These are phyloP conservation scores for Saraca asoca DNA, from an alignment of 331 rosid species.

Conservation along the genomic window DNA sequence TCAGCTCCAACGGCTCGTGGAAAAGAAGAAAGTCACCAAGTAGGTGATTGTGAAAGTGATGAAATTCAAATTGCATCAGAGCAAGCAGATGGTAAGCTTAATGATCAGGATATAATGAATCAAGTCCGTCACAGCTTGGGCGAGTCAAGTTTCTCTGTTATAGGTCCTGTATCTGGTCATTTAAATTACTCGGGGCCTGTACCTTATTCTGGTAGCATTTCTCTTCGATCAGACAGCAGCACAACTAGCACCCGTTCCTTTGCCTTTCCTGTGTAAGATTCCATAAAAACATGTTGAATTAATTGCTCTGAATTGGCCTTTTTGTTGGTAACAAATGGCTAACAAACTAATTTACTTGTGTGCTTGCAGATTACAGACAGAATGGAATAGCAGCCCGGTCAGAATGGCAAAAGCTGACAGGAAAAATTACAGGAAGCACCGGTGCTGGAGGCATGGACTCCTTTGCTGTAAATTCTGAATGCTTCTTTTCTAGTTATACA, in stretches of 20 bases:
- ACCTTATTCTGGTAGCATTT: constrained; percentile 84
- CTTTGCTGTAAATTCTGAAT: constrained; percentile 88
- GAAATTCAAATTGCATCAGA: constrained; percentile 9
- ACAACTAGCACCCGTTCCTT: constrained; percentile 93
- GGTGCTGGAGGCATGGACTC: constrained; percentile 68
- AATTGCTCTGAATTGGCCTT: background rate
- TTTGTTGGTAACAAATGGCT: background rate
- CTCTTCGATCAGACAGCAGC: constrained; percentile 95
- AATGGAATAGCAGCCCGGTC: constrained; percentile 86
- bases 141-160: constrained; percentile 78
- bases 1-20: constrained; percentile 32
- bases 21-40: constrained; percentile 36
- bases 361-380: constrained; percentile 70
- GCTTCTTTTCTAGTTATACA: constrained; percentile 29
- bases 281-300: background rate
- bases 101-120: constrained; percentile 32
- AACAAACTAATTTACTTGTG: constrained; percentile 6
- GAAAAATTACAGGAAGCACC: constrained; percentile 49
- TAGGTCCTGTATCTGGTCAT: constrained; percentile 49
- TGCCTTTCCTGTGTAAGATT: constrained; percentile 79
- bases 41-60: too few relatives aligned
- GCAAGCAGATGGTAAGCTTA: constrained; percentile 23
- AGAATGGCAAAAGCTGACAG: constrained; percentile 82
- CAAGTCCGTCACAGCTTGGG: constrained; percentile 48
- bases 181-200: constrained; percentile 65